Percentiles rank a stretch among this genome's conserved stretches.
Conservation (phyloP, 331 rosid genomes). For the Erythrophleum ivorense region DNA sequence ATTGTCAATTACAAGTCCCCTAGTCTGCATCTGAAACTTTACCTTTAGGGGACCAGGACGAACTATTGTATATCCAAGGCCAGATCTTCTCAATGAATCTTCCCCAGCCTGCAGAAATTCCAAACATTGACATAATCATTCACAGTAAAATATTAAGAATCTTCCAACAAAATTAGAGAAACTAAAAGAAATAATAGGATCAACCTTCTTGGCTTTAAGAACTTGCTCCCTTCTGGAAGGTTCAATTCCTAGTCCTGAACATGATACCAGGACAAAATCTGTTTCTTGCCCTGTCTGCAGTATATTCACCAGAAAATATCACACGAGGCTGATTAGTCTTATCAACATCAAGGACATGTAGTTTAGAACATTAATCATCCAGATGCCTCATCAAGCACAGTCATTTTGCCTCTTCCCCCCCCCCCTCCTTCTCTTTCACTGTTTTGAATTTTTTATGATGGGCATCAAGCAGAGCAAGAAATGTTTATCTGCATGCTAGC, state of each 20-base stretch:
- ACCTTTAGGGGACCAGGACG: slow-evolving; percentile 99
- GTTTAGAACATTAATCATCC: slow-evolving; percentile 22
- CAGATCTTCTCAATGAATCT: slow-evolving; percentile 91
- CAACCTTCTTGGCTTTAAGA: slow-evolving; percentile 95
- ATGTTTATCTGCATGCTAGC: not conserved
- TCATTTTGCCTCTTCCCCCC: not conserved
- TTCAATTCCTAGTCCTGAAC: slow-evolving; percentile 92
- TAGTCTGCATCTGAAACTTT: slow-evolving; percentile 32
- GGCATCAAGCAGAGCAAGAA: slow-evolving; percentile 25
- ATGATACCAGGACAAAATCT: slow-evolving; percentile 92
- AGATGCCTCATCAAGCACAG: slow-evolving; percentile 35
- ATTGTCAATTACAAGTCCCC: not conserved
- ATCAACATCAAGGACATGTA: slow-evolving; percentile 1
- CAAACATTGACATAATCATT: slow-evolving; percentile 30
- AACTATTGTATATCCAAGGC: slow-evolving; percentile 92
- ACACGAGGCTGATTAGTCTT: slow-evolving; percentile 8
- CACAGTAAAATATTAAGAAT: slow-evolving; percentile 10
- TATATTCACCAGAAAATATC: slow-evolving; percentile 37
- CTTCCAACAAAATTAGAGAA: slow-evolving; percentile 24
- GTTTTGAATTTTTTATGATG: not conserved
- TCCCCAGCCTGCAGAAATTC: slow-evolving; percentile 84
- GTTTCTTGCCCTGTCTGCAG: slow-evolving; percentile 97
- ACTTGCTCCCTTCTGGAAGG: slow-evolving; percentile 95
- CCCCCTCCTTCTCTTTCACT: not conserved
- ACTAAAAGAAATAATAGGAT: slow-evolving; percentile 41